Evolutionary conservation across 2,329 filamentous ascomycete genomes (phyloP).

Genomic region (Ambrosiella cleistominuta): DNA sequence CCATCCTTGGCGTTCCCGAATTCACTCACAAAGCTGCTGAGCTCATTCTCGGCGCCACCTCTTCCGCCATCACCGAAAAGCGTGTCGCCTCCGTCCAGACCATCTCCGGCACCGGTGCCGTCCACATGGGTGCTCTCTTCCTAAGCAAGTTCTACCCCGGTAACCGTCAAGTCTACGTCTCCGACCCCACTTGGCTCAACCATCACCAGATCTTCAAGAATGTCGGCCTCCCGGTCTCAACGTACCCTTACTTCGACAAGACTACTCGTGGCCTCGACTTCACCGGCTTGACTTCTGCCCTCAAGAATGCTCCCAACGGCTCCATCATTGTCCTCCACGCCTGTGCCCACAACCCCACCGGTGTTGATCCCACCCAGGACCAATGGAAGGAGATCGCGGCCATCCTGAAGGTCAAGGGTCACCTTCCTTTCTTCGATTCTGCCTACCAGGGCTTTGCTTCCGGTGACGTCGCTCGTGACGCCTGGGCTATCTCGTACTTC

Average conservation of each 20-base stretch:
- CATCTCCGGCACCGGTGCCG: conserved; percentile 90
- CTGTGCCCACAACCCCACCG: conserved; percentile 95
- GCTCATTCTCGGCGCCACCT: conserved; percentile 66
- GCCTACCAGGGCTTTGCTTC: conserved; percentile 98
- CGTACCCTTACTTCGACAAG: conserved; percentile 88
- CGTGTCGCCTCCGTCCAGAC: conserved; percentile 72
- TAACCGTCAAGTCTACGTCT: conserved; percentile 69
- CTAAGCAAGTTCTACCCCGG: conserved; percentile 75
- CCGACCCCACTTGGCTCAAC: conserved; percentile 93
- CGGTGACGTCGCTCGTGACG: conserved; percentile 68
- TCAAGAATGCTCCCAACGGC: conserved; percentile 54
- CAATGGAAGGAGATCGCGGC: conserved; percentile 86
- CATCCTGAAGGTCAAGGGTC: conserved; percentile 57
- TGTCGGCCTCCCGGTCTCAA: conserved; percentile 57
- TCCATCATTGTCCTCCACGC: conserved; percentile 85
- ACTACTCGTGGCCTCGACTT: conserved; percentile 83
- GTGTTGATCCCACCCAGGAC: conserved; percentile 80
- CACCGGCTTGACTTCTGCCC: conserved; percentile 60
- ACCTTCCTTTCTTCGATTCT: conserved; percentile 97
- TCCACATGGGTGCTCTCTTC: conserved; percentile 84
- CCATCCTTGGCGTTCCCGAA: conserved; percentile 71
- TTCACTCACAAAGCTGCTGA: conserved; percentile 86
- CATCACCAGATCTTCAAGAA: conserved; percentile 98
- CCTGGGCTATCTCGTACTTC: conserved; percentile 88
- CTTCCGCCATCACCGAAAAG: conserved; percentile 68